Evolutionary conservation across 805 yeast genomes (phyloP), one percentile per base, ranked within the genome.

Genomic region (Cyberlindnera misumaiensis): DNA sequence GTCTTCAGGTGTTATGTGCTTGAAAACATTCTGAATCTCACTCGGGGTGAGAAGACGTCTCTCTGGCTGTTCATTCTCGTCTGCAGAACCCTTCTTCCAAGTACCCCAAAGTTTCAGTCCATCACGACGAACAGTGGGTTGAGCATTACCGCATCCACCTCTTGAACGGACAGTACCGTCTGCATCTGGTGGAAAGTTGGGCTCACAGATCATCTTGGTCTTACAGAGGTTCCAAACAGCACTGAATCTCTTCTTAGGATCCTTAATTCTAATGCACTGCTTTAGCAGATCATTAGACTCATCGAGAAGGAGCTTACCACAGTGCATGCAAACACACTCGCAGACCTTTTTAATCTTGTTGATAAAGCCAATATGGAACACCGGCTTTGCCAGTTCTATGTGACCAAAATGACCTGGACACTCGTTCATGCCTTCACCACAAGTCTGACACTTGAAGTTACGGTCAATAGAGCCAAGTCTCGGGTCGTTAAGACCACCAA

Each of bases 331-430:
- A 24, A 90, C 90, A 66, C 93, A 84, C 62, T 93, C 98, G 62
- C 96, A 83, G 28, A 87, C 85, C 62, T 93, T 93, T 60, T 93
- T 93, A 56, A 93, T 90, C 59, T 86, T 90, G 34, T 94, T 76
- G 55, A 93, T 79, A 63, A 87, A 93, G 34, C 96, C 98, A 61
- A 93, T 87, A 63, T 93, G 98, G 66, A 93, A 93, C 28, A 93
- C 99, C 11, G 99, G 98, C 60, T 90, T 93, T 27, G 98, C 97
- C 48, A 93, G 72, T 60, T 93, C 99, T 45, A 93, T 93, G 59
- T 93, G 99, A 51, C 99, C 99, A 65, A 93, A 93, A 68, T 93
- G 99, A 43, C 99, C 99, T 1, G 97, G 97, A 65, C 99, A 93
- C 62, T 93, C 97, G 44, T 90, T 86, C 97, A 93, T 93, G 53